Conservation (phyloP, 768 basidiomycete genomes). For the Lactifluus echinatus region DNA sequence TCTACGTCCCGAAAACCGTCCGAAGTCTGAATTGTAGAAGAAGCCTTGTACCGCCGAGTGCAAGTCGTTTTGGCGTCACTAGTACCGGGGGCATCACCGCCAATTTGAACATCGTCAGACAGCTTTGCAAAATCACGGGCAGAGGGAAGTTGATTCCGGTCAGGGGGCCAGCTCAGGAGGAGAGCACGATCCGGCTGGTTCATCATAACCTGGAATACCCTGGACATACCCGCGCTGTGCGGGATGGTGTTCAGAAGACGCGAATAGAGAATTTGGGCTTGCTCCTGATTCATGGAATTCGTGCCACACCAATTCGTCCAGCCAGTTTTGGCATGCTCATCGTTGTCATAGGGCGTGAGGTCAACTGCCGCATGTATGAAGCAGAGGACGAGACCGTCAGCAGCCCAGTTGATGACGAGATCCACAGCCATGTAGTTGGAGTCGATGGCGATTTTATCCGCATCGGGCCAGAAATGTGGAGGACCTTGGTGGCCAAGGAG, state of each 20-base stretch:
- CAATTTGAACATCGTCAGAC: conserved; percentile 61
- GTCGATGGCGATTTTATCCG: conserved; percentile 62
- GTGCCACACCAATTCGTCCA: conserved; percentile 93
- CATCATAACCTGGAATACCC: conserved; percentile 74
- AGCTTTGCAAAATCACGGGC: conserved; percentile 43
- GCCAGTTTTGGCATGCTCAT: conserved; percentile 59
- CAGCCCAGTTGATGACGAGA: conserved; percentile 85
- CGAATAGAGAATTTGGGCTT: conserved; percentile 50
- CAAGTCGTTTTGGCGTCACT: conserved; percentile 80
- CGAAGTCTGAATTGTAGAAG: conserved; percentile 45
- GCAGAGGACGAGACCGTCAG: conserved; percentile 78
- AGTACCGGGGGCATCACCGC: conserved; percentile 37
- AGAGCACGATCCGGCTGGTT: conserved; percentile 50
- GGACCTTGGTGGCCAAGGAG: conserved; percentile 60
- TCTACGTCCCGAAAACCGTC: conserved; percentile 60
- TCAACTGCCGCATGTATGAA: conserved; percentile 82
- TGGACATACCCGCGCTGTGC: conserved; percentile 40
- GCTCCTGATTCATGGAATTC: conserved; percentile 46
- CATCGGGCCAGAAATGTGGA: conserved; percentile 47
- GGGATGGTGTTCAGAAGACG: conserved; percentile 49
- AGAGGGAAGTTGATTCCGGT: conserved; percentile 33
- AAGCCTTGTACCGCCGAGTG: conserved; percentile 73
- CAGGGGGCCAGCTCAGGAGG: conserved; percentile 72
- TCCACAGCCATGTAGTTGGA: conserved; percentile 77
- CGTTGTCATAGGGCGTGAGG: conserved; percentile 61